Percentiles rank a stretch among this genome's conserved stretches.
Evolutionary conservation across 2,329 filamentous ascomycete species (phyloP).

Genomic region (Ophiostoma perfectum): DNA sequence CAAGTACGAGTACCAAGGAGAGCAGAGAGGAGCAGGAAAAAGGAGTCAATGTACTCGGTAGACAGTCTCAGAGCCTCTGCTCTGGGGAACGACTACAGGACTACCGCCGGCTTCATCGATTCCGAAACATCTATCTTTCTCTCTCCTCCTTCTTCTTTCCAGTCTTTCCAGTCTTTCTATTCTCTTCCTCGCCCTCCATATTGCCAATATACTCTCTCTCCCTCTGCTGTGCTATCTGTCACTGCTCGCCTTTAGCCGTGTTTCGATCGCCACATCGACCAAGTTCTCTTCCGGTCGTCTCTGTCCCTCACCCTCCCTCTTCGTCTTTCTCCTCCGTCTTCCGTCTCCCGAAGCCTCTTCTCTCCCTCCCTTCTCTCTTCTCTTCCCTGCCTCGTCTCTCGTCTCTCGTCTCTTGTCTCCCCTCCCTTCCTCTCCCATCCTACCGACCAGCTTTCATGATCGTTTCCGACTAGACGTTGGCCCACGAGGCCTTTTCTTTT

Average conservation of each 20-base stretch:
- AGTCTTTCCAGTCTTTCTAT: background rate
- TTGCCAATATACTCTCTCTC: background rate
- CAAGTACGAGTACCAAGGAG: background rate
- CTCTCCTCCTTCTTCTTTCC: conserved; percentile 9
- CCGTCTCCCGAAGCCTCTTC: conserved; percentile 6
- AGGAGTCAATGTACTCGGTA: background rate
- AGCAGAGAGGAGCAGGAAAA: background rate
- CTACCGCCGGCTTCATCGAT: conserved; percentile 15
- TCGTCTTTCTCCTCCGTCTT: conserved; percentile 13
- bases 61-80: background rate
- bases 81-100: conserved; percentile 18
- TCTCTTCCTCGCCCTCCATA: background rate
- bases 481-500: conserved; percentile 35
- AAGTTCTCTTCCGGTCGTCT: conserved; percentile 21
- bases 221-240: background rate
- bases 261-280: conserved; percentile 26
- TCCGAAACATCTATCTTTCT: conserved; percentile 18
- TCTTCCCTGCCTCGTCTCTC: conserved; percentile 18
- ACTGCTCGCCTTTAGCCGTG: conserved; percentile 12
- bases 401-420: background rate
- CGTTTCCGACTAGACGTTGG: conserved; percentile 36
- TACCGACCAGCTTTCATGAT: conserved; percentile 35
- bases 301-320: background rate
- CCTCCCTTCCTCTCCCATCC: conserved; percentile 14
- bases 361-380: conserved; percentile 8